Evolutionary conservation across 148 eudicot genomes (phyloP).

Genomic region (Chenopodium formosanum): DNA sequence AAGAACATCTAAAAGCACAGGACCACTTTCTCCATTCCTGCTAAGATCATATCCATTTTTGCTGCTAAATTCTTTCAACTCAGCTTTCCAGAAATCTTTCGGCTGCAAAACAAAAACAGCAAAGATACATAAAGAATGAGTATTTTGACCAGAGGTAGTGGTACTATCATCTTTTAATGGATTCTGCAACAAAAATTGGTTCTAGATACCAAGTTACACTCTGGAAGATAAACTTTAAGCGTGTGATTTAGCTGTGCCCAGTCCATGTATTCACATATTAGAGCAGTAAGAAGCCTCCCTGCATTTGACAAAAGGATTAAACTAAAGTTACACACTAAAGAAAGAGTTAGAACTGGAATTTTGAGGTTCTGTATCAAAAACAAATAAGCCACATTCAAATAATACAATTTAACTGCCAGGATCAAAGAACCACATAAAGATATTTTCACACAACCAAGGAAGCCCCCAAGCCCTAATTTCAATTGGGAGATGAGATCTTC

Average conservation of each 20-base stretch:
- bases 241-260: constrained; percentile 95
- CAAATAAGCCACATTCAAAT: neutral
- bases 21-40: constrained; percentile 88
- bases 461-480: neutral
- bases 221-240: constrained; percentile 84
- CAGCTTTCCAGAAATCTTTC: constrained; percentile 88
- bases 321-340: neutral
- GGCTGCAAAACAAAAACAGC: constrained; percentile 45
- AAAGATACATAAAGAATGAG: constrained; percentile 11
- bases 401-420: neutral
- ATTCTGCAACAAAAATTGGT: neutral
- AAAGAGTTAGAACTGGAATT: neutral
- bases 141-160: neutral
- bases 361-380: neutral
- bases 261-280: constrained; percentile 93
- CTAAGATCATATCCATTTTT: constrained; percentile 85
- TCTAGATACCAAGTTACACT: constrained; percentile 80
- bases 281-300: constrained; percentile 88
- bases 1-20: constrained; percentile 87
- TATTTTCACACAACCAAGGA: neutral
- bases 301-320: constrained; percentile 31
- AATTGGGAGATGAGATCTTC: too few species aligned
- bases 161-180: neutral
- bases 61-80: constrained; percentile 87
- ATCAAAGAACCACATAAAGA: neutral